Evolutionary conservation across 2,329 filamentous ascomycete genomes (phyloP), one percentile per base, ranked within the genome.

Genomic region (Triangularia setosa): DNA sequence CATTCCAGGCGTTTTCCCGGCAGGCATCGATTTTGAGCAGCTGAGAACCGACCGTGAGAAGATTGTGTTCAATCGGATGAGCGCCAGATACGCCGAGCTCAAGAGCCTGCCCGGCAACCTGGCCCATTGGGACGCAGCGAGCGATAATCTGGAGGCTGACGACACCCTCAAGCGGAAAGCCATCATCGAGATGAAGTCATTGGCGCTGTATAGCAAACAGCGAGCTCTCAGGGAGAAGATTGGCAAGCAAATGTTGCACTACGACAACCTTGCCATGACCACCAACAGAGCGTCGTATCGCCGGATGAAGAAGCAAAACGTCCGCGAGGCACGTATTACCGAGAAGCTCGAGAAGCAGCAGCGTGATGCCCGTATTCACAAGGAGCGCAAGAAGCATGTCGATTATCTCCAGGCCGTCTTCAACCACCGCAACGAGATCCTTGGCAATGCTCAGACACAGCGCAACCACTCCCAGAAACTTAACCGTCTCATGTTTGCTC

Each of bases 281-380:
- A 94, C 93, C 0, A 99, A 99, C 75, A 89, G 95, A 59, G 89
- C 91, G 61, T 86, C 89, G 73, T 97, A 97, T 76, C 90, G 95
- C 35, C 89, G 95, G 59, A 90, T 95, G 82, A 99, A 99, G 89
- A 98, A 97, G 81, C 94, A 97, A 77, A 96, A 90, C 58, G 84
- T 98, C 58, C 90, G 94, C 35, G 95, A 99, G 79, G 95, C 95
- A 63, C 90, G 94, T 64, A 96, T 99, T 69, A 99, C 95, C 0
- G 95, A 99, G 84, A 99, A 97, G 79, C 87, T 99, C 1, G 95
- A 99, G 85, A 98, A 98, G 80, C 93, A 99, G 77, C 95, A 99
- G 76, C 92, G 95, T 64, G 94, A 98, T 76, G 94, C 93, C 52
- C 91, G 95, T 64, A 94, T 98, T 80, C 92, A 91, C 69, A 91